phyloP scores from a whole-genome alignment of 116 monocot genomes.

The Papilionanthe hybrid region DNA sequence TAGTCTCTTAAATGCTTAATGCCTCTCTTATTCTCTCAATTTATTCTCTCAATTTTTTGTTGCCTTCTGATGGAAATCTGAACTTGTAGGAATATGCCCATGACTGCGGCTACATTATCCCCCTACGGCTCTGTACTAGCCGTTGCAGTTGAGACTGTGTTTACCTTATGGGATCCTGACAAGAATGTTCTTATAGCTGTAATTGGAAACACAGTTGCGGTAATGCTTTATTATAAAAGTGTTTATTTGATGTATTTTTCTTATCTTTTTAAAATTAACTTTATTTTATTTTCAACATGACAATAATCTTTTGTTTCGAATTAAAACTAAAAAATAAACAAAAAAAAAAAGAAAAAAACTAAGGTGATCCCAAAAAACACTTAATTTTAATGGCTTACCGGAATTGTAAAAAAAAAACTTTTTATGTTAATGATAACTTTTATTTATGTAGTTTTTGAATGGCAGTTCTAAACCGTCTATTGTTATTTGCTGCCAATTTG shows the following conservation, averaged over 20 bases:
- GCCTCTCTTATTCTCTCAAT: neutral
- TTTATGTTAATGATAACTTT: neutral
- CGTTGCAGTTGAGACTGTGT: slow-evolving; percentile 65
- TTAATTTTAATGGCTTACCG: neutral
- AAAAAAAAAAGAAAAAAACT: too few relatives aligned
- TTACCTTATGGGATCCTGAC: slow-evolving; percentile 92
- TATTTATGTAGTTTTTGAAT: neutral
- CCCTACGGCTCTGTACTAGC: slow-evolving; percentile 92
- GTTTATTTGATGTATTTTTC: too few relatives aligned
- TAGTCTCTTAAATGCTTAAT: neutral
- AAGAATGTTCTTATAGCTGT: slow-evolving; percentile 75
- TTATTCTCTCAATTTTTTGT: too few relatives aligned
- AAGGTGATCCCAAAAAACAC: too few relatives aligned
- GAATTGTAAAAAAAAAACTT: neutral
- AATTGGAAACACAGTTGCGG: slow-evolving; percentile 59
- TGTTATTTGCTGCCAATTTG: slow-evolving; percentile 53
- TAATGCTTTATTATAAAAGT: slow-evolving; percentile 15
- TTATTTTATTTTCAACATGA: too few relatives aligned
- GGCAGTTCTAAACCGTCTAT: neutral
- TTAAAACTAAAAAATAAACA: too few relatives aligned
- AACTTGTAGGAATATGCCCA: slow-evolving; percentile 61
- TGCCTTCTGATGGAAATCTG: slow-evolving; percentile 1
- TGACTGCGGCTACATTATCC: slow-evolving; percentile 92
- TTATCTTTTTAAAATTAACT: too few relatives aligned
- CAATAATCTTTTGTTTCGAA: too few relatives aligned